phyloP scores from a whole-genome alignment of 257 asterid genomes.

The Catharanthus roseus region DNA sequence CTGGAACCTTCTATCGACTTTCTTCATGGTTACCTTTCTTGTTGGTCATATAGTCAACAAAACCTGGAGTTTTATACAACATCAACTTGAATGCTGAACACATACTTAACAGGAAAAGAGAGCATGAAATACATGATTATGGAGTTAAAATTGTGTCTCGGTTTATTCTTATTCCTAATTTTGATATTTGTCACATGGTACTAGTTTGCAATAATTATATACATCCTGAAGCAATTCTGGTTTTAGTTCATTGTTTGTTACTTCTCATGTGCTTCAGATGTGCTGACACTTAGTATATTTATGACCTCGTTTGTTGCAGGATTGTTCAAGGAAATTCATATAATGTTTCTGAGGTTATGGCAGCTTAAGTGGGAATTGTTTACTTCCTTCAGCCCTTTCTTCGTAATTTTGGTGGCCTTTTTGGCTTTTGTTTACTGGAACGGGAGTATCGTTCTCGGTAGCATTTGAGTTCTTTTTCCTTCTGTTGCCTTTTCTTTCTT shows the following conservation, averaged over 20 bases:
- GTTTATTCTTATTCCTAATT: neutral
- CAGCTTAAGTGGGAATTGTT: slow-evolving; percentile 57
- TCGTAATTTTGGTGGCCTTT: slow-evolving; percentile 52
- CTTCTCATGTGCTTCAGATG: neutral
- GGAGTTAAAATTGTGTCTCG: neutral
- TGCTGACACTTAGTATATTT: slow-evolving; percentile 13
- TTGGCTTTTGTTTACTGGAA: slow-evolving; percentile 75
- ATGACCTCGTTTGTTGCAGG: slow-evolving; percentile 42
- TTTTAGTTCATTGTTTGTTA: neutral
- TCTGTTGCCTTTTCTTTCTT: neutral
- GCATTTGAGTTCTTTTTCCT: neutral
- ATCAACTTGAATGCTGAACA: neutral
- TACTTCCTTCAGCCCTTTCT: slow-evolving; percentile 59
- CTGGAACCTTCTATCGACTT: neutral
- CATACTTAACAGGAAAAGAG: neutral
- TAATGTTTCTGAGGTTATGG: slow-evolving; percentile 51
- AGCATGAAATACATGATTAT: neutral
- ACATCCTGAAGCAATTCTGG: neutral
- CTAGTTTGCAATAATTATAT: neutral
- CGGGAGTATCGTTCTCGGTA: slow-evolving; percentile 94
- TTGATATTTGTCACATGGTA: neutral
- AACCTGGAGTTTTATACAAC: neutral
- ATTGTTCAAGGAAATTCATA: slow-evolving; percentile 50
- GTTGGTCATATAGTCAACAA: neutral
- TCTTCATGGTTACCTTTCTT: neutral